phyloP scores from a whole-genome alignment of 2,329 filamentous ascomycete species.

The Fusarium lyarnte region DNA sequence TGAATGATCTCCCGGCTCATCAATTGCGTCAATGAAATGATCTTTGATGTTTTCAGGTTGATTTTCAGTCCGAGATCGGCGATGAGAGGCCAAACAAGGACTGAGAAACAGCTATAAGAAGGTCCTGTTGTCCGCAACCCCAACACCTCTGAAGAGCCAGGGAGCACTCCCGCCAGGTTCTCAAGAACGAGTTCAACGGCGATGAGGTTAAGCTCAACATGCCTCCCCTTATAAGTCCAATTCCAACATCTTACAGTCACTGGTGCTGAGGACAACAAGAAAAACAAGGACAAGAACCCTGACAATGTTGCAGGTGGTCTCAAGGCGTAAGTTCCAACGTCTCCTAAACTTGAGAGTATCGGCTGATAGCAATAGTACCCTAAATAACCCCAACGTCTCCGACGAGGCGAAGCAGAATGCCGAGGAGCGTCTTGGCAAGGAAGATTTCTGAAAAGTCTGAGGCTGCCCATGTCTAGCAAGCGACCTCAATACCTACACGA shows the following conservation, averaged over 20 bases:
- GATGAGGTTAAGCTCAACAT: conserved; percentile 46
- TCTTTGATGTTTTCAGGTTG: background rate
- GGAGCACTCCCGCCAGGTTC: conserved; percentile 62
- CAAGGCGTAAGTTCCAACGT: conserved; percentile 55
- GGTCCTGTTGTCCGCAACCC: conserved; percentile 52
- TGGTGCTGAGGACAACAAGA: conserved; percentile 46
- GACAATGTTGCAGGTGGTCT: conserved; percentile 62
- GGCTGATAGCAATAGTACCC: conserved; percentile 47
- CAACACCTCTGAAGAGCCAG: conserved; percentile 65
- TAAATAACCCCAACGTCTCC: conserved; percentile 66
- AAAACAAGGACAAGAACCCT: conserved; percentile 61
- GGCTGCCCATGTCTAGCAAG: background rate
- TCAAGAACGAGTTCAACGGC: conserved; percentile 60
- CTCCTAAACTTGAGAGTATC: no score
- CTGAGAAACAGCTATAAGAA: conserved; percentile 28
- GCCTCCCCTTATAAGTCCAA: background rate
- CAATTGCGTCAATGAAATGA: conserved; percentile 36
- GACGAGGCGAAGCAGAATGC: conserved; percentile 65
- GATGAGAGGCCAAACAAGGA: background rate
- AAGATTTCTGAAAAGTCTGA: conserved; percentile 16
- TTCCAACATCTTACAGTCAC: conserved; percentile 36
- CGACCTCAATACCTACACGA: background rate
- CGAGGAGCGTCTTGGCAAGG: conserved; percentile 58
- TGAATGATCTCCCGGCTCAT: background rate
- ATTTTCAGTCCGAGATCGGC: background rate